These are phyloP conservation scores for Globisporangium megalacanthum DNA, from an alignment of 352 stramenopile species.

Conservation along the genomic window DNA sequence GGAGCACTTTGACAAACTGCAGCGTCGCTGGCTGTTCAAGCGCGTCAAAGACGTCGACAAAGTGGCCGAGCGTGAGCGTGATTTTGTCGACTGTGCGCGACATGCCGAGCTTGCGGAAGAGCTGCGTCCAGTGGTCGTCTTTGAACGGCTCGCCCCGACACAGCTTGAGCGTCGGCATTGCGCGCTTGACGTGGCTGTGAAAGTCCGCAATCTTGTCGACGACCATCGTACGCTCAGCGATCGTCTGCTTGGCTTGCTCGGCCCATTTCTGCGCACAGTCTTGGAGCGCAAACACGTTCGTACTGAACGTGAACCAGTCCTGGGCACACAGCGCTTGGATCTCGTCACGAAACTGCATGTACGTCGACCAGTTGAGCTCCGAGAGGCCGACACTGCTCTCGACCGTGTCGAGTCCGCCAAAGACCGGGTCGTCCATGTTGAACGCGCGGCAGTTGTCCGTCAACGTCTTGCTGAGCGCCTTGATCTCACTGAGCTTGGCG, in stretches of 20 bases:
- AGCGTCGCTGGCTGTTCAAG: conserved; percentile 81
- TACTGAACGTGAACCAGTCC: conserved; percentile 94
- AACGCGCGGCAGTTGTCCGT: conserved; percentile 86
- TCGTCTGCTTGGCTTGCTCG: conserved; percentile 72
- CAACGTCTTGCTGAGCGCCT: conserved; percentile 47
- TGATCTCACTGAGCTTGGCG: conserved; percentile 73
- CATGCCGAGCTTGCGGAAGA: conserved; percentile 91
- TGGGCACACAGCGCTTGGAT: conserved; percentile 54
- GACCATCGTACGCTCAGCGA: conserved; percentile 51
- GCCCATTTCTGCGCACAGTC: conserved; percentile 90
- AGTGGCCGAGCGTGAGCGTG: conserved; percentile 89
- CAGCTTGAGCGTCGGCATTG: conserved; percentile 91
- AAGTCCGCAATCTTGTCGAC: conserved; percentile 79
- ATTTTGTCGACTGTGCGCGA: conserved; percentile 81
- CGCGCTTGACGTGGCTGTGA: conserved; percentile 77
- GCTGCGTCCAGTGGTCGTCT: conserved; percentile 94
- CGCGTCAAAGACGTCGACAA: conserved; percentile 69
- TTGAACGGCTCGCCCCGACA: conserved; percentile 94
- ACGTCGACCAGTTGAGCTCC: conserved; percentile 78
- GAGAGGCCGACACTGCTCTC: conserved; percentile 71
- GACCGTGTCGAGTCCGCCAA: conserved; percentile 75
- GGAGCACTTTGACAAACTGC: conserved; percentile 93
- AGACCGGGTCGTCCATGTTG: conserved; percentile 73
- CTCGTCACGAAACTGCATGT: conserved; percentile 85
- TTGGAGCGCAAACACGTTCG: conserved; percentile 90